phyloP scores from a whole-genome alignment of 192 early-diverging fungal species.

The Dissophora ornata region DNA sequence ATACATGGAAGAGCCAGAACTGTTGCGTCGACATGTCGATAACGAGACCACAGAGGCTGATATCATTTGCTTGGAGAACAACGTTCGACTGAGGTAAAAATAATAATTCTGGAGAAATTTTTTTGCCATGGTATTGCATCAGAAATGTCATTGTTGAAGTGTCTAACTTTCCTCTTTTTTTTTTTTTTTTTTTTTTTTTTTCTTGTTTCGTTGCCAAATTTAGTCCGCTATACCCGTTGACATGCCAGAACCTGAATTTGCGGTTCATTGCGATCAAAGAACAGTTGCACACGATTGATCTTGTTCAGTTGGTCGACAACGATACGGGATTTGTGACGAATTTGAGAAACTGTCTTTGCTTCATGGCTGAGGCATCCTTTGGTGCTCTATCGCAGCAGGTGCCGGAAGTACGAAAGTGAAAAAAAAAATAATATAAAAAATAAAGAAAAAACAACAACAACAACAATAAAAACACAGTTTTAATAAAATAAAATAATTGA shows the following conservation, averaged over 20 bases:
- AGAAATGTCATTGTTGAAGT: too few species aligned
- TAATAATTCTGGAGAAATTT: too few species aligned
- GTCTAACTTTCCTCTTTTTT: too few species aligned
- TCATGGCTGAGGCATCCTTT: slow-evolving; percentile 55
- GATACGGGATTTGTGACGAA: slow-evolving; percentile 73
- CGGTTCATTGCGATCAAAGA: slow-evolving; percentile 71
- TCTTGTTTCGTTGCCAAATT: too few species aligned
- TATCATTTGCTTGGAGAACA: slow-evolving; percentile 69
- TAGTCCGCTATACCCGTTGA: slow-evolving; percentile 65
- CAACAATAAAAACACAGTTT: too few species aligned
- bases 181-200: too few species aligned
- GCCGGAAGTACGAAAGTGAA: slow-evolving; percentile 28
- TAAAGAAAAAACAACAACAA: not conserved
- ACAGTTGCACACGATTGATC: slow-evolving; percentile 65
- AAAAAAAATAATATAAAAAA: slow-evolving; percentile 1
- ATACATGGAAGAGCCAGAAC: slow-evolving; percentile 68
- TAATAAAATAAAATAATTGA: too few species aligned
- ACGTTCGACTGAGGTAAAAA: slow-evolving; percentile 68
- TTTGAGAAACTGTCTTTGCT: slow-evolving; percentile 59
- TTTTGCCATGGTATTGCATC: too few species aligned
- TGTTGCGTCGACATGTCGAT: slow-evolving; percentile 64
- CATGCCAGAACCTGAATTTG: slow-evolving; percentile 66
- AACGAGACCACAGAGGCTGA: slow-evolving; percentile 70
- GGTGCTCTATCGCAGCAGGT: slow-evolving; percentile 46
- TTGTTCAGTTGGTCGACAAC: slow-evolving; percentile 67